A percentile compares a stretch with the other conserved stretches of the same genome.
Conservation (phyloP, 164 flowering plant species). For the Cinnamomum micranthum region DNA sequence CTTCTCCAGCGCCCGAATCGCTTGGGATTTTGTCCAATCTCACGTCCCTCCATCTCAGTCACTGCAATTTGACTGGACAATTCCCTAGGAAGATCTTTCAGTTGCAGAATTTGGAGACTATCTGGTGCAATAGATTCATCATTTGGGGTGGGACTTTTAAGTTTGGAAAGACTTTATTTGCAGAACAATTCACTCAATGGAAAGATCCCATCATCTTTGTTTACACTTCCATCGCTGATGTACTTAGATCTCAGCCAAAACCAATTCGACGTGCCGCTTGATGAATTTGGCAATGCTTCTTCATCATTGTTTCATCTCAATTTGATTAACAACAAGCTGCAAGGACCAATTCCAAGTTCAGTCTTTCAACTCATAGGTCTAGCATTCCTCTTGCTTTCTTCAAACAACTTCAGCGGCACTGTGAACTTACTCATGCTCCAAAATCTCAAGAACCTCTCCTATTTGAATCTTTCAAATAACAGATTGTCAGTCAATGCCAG, state of each 20-base stretch:
- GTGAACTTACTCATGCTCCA: conserved; percentile 10
- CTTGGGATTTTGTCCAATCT: conserved; percentile 29
- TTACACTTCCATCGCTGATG: conserved; percentile 28
- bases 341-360: conserved; percentile 30
- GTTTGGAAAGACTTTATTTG: conserved; percentile 22
- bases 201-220: conserved; percentile 30
- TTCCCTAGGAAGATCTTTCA: conserved; percentile 31
- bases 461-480: conserved; percentile 34
- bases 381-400: not conserved
- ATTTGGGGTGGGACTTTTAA: conserved; percentile 16
- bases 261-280: conserved; percentile 19
- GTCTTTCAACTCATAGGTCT: conserved; percentile 7
- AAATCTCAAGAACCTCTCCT: conserved; percentile 15
- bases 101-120: conserved; percentile 16
- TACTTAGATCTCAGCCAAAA: conserved; percentile 25
- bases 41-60: conserved; percentile 23
- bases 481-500: conserved; percentile 1
- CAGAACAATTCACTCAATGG: conserved; percentile 34
- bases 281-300: conserved; percentile 5
- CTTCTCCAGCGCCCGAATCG: conserved; percentile 29
- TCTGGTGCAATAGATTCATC: conserved; percentile 26
- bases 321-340: conserved; percentile 24
- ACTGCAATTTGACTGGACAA: conserved; percentile 28
- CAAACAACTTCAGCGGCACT: conserved; percentile 10
- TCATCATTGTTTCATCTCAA: conserved; percentile 9